Evolutionary conservation across 768 basidiomycete genomes (phyloP).

Genomic region (Daedaleopsis sinensis): DNA sequence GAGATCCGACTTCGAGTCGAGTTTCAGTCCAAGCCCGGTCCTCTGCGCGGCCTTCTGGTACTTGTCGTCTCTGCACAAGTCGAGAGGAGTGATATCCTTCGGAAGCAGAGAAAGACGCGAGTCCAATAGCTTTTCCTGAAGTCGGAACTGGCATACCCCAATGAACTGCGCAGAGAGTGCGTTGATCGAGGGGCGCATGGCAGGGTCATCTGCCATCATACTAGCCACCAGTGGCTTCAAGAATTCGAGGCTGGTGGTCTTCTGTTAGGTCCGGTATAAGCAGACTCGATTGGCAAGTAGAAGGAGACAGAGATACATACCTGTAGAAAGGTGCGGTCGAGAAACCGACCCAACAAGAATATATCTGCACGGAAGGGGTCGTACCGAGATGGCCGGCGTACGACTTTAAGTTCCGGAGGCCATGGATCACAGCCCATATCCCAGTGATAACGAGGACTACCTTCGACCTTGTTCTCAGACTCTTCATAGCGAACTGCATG

Average conservation of each 20-base stretch:
- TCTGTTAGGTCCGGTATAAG: not conserved
- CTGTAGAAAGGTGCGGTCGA: constrained; percentile 4
- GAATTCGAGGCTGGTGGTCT: constrained; percentile 24
- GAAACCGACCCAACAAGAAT: constrained; percentile 8
- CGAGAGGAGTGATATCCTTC: not conserved
- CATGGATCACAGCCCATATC: constrained; percentile 13
- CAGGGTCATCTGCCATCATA: constrained; percentile 32
- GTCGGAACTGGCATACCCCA: not conserved
- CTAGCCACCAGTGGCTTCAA: constrained; percentile 26
- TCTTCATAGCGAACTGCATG: not conserved
- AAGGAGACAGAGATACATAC: not conserved
- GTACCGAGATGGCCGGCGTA: constrained; percentile 4
- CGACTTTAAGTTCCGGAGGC: constrained; percentile 18
- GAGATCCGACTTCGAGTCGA: not conserved
- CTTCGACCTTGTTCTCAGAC: not conserved
- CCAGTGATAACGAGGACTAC: constrained; percentile 22
- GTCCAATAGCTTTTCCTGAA: not conserved
- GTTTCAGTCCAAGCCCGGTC: not conserved
- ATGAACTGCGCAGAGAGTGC: constrained; percentile 25
- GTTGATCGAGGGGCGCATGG: constrained; percentile 27
- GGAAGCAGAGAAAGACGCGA: not conserved
- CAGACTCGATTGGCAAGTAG: not conserved
- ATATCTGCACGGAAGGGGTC: constrained; percentile 24
- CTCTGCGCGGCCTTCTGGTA: not conserved
- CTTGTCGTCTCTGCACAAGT: not conserved